Evolutionary conservation across 2,329 filamentous ascomycete genomes (phyloP).

Genomic region (Alternaria arborescens): DNA sequence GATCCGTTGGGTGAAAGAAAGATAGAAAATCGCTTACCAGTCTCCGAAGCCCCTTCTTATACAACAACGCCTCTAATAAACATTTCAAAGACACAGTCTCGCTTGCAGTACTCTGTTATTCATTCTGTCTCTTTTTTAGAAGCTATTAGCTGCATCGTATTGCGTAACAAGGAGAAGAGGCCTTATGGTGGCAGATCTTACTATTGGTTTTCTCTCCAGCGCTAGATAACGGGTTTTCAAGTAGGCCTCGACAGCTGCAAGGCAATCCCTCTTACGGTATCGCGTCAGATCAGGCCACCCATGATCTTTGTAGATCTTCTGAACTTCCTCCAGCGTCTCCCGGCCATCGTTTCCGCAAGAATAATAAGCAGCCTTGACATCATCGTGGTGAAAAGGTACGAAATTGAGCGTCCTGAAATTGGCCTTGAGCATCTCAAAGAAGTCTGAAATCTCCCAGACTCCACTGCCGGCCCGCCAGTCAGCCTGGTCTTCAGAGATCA

Average conservation of each 20-base stretch:
- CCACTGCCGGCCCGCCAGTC: constrained; percentile 15
- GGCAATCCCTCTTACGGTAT: constrained; percentile 17
- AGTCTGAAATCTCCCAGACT: constrained; percentile 19
- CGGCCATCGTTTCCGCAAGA: not conserved
- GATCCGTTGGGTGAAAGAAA: not conserved
- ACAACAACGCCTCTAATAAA: no score
- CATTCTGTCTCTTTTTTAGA: no score
- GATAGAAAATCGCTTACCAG: not conserved
- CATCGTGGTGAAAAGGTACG: constrained; percentile 3
- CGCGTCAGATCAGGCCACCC: constrained; percentile 19
- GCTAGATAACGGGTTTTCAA: no score
- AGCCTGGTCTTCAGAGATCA: constrained; percentile 2
- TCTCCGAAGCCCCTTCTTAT: not conserved
- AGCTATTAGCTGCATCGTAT: no score
- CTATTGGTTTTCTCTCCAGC: no score
- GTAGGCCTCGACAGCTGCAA: not conserved
- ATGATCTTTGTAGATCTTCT: constrained; percentile 20
- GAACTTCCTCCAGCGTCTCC: no score
- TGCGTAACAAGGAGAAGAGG: no score
- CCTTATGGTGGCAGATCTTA: no score
- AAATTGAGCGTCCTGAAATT: constrained; percentile 18
- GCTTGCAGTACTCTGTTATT: no score
- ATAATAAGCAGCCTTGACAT: not conserved
- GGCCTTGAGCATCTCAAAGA: constrained; percentile 23
- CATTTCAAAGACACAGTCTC: no score